Conservation (phyloP, 2,329 filamentous ascomycete genomes). For the Phialophora expanda region DNA sequence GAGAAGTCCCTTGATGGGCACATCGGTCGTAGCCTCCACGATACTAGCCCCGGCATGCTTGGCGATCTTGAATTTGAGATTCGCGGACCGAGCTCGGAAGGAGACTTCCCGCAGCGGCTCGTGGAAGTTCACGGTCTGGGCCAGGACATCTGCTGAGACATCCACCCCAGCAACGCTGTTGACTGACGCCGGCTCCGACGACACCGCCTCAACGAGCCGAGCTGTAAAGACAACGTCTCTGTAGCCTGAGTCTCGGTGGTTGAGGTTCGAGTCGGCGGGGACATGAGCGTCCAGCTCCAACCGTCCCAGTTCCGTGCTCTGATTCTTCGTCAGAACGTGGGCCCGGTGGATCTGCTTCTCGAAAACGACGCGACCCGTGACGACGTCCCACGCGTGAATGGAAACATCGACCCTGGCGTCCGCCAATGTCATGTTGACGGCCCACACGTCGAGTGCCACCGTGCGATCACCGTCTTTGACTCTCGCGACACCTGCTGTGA, state of each 20-base stretch:
- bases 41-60: not conserved
- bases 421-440: constrained; percentile 11
- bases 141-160: not conserved
- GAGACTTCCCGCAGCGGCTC: constrained; percentile 9
- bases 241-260: not conserved
- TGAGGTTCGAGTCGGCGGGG: not conserved
- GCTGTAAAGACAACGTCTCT: constrained; percentile 7
- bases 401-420: constrained; percentile 4
- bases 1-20: constrained; percentile 17
- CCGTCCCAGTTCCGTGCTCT: constrained; percentile 17
- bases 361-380: constrained; percentile 1
- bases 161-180: not conserved
- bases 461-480: constrained; percentile 2
- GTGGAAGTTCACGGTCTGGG: constrained; percentile 9
- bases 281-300: constrained; percentile 1
- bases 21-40: constrained; percentile 1
- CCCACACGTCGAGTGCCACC: constrained; percentile 4
- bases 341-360: not conserved
- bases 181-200: not conserved
- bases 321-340: constrained; percentile 6
- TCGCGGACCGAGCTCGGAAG: not conserved
- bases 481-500: constrained; percentile 57
- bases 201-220: not conserved
- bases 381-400: constrained; percentile 7
- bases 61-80: constrained; percentile 8